Conservation (phyloP, 768 basidiomycete species). For the Floccularia luteovirens region DNA sequence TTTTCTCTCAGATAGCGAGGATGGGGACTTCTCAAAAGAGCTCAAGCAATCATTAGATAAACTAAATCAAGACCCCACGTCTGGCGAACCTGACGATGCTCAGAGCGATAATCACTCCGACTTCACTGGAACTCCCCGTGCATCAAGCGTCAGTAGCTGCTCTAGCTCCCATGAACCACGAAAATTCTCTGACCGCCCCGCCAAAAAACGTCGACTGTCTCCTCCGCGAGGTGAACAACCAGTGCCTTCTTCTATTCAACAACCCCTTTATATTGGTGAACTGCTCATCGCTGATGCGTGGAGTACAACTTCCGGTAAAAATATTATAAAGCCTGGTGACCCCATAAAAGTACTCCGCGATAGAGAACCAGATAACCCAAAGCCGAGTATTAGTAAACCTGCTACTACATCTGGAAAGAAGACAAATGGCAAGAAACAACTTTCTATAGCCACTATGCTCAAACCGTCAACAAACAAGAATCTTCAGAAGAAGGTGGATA, state of each 20-base stretch:
- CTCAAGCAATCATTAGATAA: not conserved
- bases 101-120: constrained; percentile 22
- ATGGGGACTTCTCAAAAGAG: constrained; percentile 13
- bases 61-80: not conserved
- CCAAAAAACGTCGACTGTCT: constrained; percentile 48
- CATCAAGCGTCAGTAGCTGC: constrained; percentile 31
- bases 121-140: constrained; percentile 23
- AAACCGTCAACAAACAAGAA: constrained; percentile 44
- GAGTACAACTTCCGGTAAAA: constrained; percentile 70
- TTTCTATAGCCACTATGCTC: constrained; percentile 58
- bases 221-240: constrained; percentile 12
- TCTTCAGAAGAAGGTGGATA: constrained; percentile 52
- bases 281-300: constrained; percentile 67
- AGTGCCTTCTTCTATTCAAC: constrained; percentile 7
- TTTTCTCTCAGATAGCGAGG: constrained; percentile 27
- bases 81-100: not conserved
- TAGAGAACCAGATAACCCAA: constrained; percentile 21
- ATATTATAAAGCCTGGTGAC: constrained; percentile 64
- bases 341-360: constrained; percentile 52
- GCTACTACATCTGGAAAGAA: constrained; percentile 28
- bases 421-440: constrained; percentile 49
- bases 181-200: constrained; percentile 5
- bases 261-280: constrained; percentile 54
- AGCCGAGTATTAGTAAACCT: constrained; percentile 16
- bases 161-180: constrained; percentile 7